Conservation (phyloP, 192 early-diverging fungal species). For the Endogone sp. region DNA sequence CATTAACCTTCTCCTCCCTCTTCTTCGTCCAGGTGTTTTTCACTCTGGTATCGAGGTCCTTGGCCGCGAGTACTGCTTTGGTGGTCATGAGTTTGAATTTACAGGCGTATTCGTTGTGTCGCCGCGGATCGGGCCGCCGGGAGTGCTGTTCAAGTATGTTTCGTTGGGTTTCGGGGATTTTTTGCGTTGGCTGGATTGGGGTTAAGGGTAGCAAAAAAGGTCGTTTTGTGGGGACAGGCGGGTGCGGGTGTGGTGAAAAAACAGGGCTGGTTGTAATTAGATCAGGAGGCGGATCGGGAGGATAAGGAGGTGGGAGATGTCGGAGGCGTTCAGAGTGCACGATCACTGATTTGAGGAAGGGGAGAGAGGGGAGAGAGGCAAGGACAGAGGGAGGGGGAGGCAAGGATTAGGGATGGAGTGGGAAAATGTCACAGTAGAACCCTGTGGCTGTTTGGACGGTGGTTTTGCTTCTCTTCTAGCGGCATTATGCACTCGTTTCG, state of each 20-base stretch:
- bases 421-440: too few relatives aligned
- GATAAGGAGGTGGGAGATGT: too few relatives aligned
- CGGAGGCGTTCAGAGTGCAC: too few relatives aligned
- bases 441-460: too few relatives aligned
- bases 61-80: slow-evolving; percentile 33
- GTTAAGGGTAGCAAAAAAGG: not conserved
- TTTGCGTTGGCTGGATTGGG: not conserved
- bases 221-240: not conserved
- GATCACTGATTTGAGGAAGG: too few relatives aligned
- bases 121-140: slow-evolving; percentile 25
- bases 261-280: not conserved
- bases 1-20: not conserved
- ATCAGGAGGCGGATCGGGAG: too few relatives aligned
- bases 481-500: too few relatives aligned
- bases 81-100: slow-evolving; percentile 28
- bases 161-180: not conserved
- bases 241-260: not conserved
- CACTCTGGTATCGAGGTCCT: slow-evolving; percentile 32
- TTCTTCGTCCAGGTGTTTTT: slow-evolving; percentile 22
- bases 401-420: too few relatives aligned
- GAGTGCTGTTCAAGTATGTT: slow-evolving; percentile 17
- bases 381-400: too few relatives aligned
- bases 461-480: too few relatives aligned
- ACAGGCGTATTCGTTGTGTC: slow-evolving; percentile 33
- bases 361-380: too few relatives aligned